Conservation (phyloP, 352 stramenopile genomes). For the Blastocystis sp. region DNA sequence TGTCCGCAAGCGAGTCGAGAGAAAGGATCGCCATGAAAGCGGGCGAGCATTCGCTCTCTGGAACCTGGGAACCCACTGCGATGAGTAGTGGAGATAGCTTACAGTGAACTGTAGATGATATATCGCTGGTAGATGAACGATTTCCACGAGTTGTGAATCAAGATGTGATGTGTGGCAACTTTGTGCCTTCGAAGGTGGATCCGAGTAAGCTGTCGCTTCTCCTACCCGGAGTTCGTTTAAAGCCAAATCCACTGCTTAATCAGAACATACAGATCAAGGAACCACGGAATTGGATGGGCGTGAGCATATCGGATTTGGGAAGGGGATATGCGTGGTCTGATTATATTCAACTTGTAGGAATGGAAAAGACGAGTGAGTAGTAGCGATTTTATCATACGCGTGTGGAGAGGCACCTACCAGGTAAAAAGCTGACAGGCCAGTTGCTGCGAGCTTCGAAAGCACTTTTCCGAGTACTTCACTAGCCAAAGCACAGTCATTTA, state of each 20-base stretch:
- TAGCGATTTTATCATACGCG: conserved; percentile 47
- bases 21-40: not conserved
- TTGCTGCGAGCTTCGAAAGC: not conserved
- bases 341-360: conserved; percentile 26
- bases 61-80: not conserved
- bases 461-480: not conserved
- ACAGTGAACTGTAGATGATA: not conserved
- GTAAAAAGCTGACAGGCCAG: not conserved
- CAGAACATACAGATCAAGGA: not conserved
- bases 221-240: not conserved
- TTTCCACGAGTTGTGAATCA: not conserved
- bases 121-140: not conserved
- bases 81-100: not conserved
- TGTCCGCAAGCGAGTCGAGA: not conserved
- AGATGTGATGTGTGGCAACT: not conserved
- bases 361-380: not conserved
- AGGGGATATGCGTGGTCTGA: conserved; percentile 28
- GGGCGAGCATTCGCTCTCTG: not conserved
- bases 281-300: conserved; percentile 42
- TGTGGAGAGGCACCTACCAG: not conserved
- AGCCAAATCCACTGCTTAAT: not conserved
- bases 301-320: conserved; percentile 18
- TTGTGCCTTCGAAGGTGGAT: not conserved
- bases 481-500: not conserved
- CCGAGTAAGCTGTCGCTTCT: not conserved